Evolutionary conservation across 108 stramenopile genomes (phyloP).

Genomic region (Cyclotella baltica): DNA sequence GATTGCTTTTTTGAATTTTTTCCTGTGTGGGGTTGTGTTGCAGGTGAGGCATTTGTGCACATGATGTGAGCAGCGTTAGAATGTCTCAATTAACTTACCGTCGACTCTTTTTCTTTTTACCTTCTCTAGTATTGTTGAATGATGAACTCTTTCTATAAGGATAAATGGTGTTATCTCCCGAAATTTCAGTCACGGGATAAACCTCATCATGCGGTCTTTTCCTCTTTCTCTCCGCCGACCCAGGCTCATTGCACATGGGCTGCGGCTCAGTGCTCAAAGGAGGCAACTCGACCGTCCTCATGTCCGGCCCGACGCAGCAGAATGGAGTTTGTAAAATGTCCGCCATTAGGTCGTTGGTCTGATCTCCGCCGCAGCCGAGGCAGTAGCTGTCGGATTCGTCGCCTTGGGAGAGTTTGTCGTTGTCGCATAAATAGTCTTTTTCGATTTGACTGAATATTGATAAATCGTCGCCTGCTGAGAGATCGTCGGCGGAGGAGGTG

Average conservation of each 20-base stretch:
- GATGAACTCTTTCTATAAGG: not conserved
- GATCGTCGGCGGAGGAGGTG: not conserved
- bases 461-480: not conserved
- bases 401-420: not conserved
- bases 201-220: not conserved
- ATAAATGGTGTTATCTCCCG: not conserved
- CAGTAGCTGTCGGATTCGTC: not conserved
- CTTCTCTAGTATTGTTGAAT: not conserved
- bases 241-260: too few relatives aligned
- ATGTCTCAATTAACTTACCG: not conserved
- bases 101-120: not conserved
- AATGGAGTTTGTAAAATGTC: conserved; percentile 14
- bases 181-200: not conserved
- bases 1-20: conserved; percentile 10
- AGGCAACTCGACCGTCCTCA: not conserved
- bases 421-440: not conserved
- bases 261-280: too few relatives aligned
- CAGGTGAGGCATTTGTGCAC: not conserved
- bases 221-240: not conserved
- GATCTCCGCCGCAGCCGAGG: not conserved
- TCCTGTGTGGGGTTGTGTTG: not conserved
- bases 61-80: not conserved
- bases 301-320: conserved; percentile 5
- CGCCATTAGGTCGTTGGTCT: not conserved
- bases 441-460: conserved; percentile 9